Percentiles rank a stretch among this genome's conserved stretches.
Conservation (phyloP, 2,329 filamentous ascomycete species). For the Aspergillus fructus region DNA sequence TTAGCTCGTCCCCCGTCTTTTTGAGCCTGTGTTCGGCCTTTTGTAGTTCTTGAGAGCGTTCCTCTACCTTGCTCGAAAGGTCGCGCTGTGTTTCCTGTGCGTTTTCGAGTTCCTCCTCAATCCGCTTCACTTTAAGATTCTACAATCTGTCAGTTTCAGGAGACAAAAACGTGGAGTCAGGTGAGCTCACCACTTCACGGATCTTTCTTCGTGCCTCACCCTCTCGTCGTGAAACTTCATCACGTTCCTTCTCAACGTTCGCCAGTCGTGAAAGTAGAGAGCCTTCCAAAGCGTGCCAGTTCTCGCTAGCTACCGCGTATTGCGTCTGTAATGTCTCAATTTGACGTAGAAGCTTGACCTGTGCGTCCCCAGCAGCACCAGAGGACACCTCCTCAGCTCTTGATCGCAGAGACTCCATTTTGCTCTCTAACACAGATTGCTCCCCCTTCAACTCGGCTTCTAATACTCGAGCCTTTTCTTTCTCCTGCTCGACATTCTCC, state of each 20-base stretch:
- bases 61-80: slow-evolving; percentile 58
- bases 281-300: slow-evolving; percentile 95
- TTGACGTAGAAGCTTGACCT: slow-evolving; percentile 86
- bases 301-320: slow-evolving; percentile 89
- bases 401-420: slow-evolving; percentile 81
- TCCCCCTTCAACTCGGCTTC: slow-evolving; percentile 83
- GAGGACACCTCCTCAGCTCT: slow-evolving; percentile 88
- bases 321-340: slow-evolving; percentile 95
- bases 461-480: slow-evolving; percentile 65
- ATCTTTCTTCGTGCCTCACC: slow-evolving; percentile 86
- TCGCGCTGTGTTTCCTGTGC: slow-evolving; percentile 47
- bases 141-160: slow-evolving; percentile 32
- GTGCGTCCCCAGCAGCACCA: slow-evolving; percentile 74
- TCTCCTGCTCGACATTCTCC: slow-evolving; percentile 70
- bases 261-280: slow-evolving; percentile 76
- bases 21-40: slow-evolving; percentile 42
- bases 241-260: slow-evolving; percentile 82
- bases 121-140: slow-evolving; percentile 64
- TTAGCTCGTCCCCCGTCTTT: slow-evolving; percentile 61
- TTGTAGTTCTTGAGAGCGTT: slow-evolving; percentile 61
- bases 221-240: slow-evolving; percentile 80
- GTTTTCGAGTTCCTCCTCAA: slow-evolving; percentile 81
- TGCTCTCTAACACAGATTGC: slow-evolving; percentile 73
- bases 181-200: slow-evolving; percentile 69
- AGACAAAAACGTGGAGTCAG: neutral